Evolutionary conservation across 2,329 filamentous ascomycete genomes (phyloP), one percentile per base, ranked within the genome.

Genomic region (Fusarium globosum): DNA sequence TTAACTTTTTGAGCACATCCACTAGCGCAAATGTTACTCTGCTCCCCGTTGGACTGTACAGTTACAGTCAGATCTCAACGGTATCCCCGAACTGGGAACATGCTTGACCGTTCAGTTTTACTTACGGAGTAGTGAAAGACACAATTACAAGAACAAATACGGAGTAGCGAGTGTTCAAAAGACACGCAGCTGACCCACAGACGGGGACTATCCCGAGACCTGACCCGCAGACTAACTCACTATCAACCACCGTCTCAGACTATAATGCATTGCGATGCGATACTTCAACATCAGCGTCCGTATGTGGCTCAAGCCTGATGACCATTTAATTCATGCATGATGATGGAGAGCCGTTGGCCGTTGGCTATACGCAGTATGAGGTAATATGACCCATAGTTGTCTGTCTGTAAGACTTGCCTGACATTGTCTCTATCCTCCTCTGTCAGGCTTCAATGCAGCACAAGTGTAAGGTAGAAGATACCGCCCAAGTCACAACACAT

Each of bases 51-150:
- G 42, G 64, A 63, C 53, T 68, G 68, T 68, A 63, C 53, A 36
- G 51, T 57, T 65, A 59, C 33, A 36, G 48, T 61, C 62, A 55
- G 71, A 53, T 69, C 64, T 69, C 46, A 72, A 59, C 52, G 39
- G 68, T 42, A 63, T 51, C 39, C 52, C 65, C 45, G 26, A 33
- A 14, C 45, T 55, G 16, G 68, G 52, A 71, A 58, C 28, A 71
- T 68, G 48, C 56, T 49, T 49, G 51, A 49, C 38, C 41, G 45
- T 38, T 41, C 46, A 43, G 36, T 55, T 30, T 36, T 20, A 49
- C 39, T 57, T 43, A 36, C 51, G 46, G 30, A 30, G 30, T 60
- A 48, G 43, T 61, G 61, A 70, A 63, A 65, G 23, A 33, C 26
- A 35, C 57, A 62, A 61, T 49, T 58, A 55, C 57, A 41, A 21